Conservation (phyloP, 495 filamentous ascomycete species). For the Tuber indicum region DNA sequence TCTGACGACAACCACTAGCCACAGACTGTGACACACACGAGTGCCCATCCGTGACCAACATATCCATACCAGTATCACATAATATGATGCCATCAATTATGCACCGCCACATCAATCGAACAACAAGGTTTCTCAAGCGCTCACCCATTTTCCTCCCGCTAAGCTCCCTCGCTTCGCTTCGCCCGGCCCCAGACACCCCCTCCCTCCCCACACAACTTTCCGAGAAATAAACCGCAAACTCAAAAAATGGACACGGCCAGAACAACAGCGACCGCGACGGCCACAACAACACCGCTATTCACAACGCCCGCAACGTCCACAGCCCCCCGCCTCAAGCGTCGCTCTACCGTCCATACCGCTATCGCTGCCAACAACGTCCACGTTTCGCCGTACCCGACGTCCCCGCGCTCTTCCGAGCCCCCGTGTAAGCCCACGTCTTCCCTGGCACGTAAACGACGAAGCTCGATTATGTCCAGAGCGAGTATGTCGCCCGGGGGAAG, state of each 20-base stretch:
- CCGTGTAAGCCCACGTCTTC: slow-evolving; percentile 38
- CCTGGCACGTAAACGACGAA: slow-evolving; percentile 32
- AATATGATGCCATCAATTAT: background rate
- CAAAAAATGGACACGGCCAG: background rate
- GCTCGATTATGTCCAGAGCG: slow-evolving; percentile 27
- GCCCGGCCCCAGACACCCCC: background rate
- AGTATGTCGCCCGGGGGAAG: slow-evolving; percentile 22
- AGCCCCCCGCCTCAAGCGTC: background rate
- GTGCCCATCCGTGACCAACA: background rate
- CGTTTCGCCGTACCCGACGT: slow-evolving; percentile 22
- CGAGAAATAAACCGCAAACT: background rate
- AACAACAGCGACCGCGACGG: background rate
- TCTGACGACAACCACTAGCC: background rate
- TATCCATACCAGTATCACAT: too few relatives aligned
- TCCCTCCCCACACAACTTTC: background rate
- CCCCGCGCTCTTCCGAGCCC: slow-evolving; percentile 16
- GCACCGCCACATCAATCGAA: background rate
- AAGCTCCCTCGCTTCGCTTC: background rate
- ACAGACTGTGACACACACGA: background rate
- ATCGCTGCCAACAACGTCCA: background rate
- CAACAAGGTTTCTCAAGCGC: background rate
- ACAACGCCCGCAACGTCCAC: background rate
- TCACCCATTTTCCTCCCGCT: background rate
- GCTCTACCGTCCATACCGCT: background rate
- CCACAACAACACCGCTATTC: background rate